A percentile compares a stretch with the other conserved stretches of the same genome.
phyloP scores from a whole-genome alignment of 1,284 basidiomycete species.

The Chiua sp. region DNA sequence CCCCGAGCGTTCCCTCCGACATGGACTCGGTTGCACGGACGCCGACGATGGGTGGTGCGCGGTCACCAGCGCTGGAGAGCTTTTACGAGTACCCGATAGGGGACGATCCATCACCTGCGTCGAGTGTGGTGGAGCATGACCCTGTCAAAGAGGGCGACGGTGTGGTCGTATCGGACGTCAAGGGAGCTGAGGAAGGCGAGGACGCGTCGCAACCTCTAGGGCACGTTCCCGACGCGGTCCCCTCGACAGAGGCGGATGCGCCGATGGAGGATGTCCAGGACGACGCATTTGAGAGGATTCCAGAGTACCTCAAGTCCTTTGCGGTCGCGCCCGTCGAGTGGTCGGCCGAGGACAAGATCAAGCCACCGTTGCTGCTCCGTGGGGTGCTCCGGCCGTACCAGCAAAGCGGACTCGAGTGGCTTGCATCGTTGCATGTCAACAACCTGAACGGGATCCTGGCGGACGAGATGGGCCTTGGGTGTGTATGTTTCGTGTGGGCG shows the following conservation, averaged over 20 bases:
- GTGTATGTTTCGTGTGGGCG: conserved; percentile 34
- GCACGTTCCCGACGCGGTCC: background rate
- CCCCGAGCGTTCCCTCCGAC: conserved; percentile 34
- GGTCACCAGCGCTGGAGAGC: conserved; percentile 32
- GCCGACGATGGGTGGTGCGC: conserved; percentile 29
- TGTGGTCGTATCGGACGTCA: background rate
- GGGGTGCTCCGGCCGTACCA: conserved; percentile 94
- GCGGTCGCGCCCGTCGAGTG: conserved; percentile 72
- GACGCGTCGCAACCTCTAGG: conserved; percentile 1
- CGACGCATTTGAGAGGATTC: conserved; percentile 42
- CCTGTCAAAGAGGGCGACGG: conserved; percentile 14
- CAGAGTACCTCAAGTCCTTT: conserved; percentile 66
- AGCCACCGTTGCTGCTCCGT: conserved; percentile 83
- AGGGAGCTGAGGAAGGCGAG: background rate
- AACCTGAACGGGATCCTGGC: conserved; percentile 93
- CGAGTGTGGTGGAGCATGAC: conserved; percentile 36
- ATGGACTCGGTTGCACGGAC: conserved; percentile 34
- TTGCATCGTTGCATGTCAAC: conserved; percentile 87
- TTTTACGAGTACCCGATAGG: conserved; percentile 32
- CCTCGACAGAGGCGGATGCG: conserved; percentile 1
- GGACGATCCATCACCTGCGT: conserved; percentile 36
- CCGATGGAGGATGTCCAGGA: conserved; percentile 19
- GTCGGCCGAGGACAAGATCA: conserved; percentile 63
- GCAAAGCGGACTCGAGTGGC: conserved; percentile 94
- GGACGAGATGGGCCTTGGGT: conserved; percentile 94